These are phyloP conservation scores for Aureobasidium sp. DNA, from an alignment of 2,329 filamentous ascomycete species.

Conservation along the genomic window DNA sequence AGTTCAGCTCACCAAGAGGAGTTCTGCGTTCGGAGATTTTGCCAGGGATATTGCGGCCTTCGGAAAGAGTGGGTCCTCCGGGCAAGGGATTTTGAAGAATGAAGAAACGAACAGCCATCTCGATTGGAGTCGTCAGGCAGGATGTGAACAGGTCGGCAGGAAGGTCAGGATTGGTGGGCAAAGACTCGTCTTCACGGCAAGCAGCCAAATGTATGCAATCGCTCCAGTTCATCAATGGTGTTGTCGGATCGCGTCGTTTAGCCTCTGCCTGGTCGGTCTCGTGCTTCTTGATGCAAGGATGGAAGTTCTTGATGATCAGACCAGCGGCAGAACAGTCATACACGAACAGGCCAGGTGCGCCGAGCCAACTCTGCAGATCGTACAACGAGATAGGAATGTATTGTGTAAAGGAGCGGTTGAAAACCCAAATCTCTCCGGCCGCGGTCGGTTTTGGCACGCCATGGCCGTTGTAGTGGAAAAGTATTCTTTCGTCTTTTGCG, in stretches of 20 bases:
- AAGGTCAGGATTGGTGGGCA: slow-evolving; percentile 87
- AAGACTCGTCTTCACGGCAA: slow-evolving; percentile 80
- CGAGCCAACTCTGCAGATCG: slow-evolving; percentile 91
- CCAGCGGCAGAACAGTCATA: slow-evolving; percentile 97
- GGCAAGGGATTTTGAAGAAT: slow-evolving; percentile 77
- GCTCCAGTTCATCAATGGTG: slow-evolving; percentile 52
- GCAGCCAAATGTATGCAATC: slow-evolving; percentile 90
- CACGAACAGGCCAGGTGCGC: slow-evolving; percentile 90
- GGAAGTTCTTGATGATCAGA: slow-evolving; percentile 91
- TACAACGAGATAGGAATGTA: slow-evolving; percentile 96
- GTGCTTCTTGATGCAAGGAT: slow-evolving; percentile 90
- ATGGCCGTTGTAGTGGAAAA: slow-evolving; percentile 99
- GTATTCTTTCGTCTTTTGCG: slow-evolving; percentile 87
- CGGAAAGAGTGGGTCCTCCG: slow-evolving; percentile 60
- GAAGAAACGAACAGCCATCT: slow-evolving; percentile 95
- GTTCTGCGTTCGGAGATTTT: slow-evolving; percentile 87
- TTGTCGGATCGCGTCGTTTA: slow-evolving; percentile 58
- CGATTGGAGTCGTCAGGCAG: slow-evolving; percentile 92
- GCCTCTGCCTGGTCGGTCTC: slow-evolving; percentile 78
- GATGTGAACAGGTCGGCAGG: slow-evolving; percentile 94
- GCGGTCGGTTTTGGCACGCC: slow-evolving; percentile 92
- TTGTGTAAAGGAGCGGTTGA: slow-evolving; percentile 97
- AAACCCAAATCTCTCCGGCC: slow-evolving; percentile 98
- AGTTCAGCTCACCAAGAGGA: slow-evolving; percentile 91
- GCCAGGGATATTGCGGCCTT: slow-evolving; percentile 82